Evolutionary conservation across 2,329 filamentous ascomycete species (phyloP), one percentile per base, ranked within the genome.

Genomic region (Tetracladium maxilliforme): DNA sequence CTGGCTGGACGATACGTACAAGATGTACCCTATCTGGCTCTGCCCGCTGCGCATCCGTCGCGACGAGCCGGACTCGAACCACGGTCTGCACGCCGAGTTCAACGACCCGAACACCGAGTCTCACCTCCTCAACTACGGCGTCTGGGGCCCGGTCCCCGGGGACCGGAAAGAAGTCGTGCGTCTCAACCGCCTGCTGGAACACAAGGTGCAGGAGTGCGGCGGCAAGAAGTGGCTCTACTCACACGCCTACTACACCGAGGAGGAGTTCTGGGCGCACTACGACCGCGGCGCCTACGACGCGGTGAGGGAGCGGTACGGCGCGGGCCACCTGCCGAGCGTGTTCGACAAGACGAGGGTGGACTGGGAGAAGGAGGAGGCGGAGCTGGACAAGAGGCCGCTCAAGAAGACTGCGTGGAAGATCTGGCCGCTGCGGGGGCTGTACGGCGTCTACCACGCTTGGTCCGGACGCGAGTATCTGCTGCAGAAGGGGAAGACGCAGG

Each of bases 221-320:
- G 75, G 75, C 6, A 71, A 69, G 53, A 79, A 79, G 47, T 77
- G 70, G 55, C 48, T 81, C 2, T 81, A 81, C 33, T 71, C 72
- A 1, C 72, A 79, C 29, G 67, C 70, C 0, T 79, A 72, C 45
- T 77, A 77, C 43, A 65, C 59, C 4, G 64, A 75, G 40, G 58
- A 65, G 0, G 74, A 80, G 34, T 81, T 81, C 42, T 79, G 74
- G 73, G 44, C 52, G 7, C 56, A 66, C 26, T 80, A 78, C 32
- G 64, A 76, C 40, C 52, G 57, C 19, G 37, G 49, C 6, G 65
- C 64, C 39, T 78, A 80, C 32, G 64, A 76, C 22, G 44, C 40
- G 4, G 46, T 79, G 26, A 50, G 74, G 11, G 43, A 45, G 14
- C 68, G 63, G 39, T 80, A 78, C 38, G 48, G 54, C 5, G 74